A percentile compares a stretch with the other conserved stretches of the same genome.
Conservation (phyloP, 331 rosid genomes). For the Quercus lobata region DNA sequence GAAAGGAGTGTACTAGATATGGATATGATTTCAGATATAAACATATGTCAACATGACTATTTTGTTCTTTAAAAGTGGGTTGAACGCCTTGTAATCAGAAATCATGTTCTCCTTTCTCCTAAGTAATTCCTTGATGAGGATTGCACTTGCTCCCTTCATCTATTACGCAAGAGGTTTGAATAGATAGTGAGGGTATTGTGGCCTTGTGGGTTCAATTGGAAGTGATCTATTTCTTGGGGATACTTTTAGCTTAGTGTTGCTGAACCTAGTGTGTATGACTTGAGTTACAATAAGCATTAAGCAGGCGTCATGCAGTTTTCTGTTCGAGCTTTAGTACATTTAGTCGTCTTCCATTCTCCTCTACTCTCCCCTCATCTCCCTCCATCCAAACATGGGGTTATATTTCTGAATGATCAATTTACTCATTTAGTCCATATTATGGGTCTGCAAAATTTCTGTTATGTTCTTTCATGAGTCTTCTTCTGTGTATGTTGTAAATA, state of each 20-base stretch:
- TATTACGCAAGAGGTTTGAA: background rate
- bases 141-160: background rate
- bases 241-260: background rate
- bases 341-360: too few relatives aligned
- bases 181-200: background rate
- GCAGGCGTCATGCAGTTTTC: background rate
- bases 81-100: background rate
- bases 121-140: background rate
- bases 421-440: background rate
- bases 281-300: background rate
- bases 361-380: too few relatives aligned
- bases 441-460: background rate
- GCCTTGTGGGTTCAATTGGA: background rate
- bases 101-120: background rate
- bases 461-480: background rate
- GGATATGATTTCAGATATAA: background rate
- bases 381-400: too few relatives aligned
- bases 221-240: background rate
- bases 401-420: background rate
- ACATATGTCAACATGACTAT: background rate
- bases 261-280: background rate
- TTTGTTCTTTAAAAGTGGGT: background rate
- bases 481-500: background rate
- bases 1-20: background rate
- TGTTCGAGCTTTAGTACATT: background rate